phyloP scores from a whole-genome alignment of 1,284 basidiomycete genomes.

The Veloboletus limbatus region DNA sequence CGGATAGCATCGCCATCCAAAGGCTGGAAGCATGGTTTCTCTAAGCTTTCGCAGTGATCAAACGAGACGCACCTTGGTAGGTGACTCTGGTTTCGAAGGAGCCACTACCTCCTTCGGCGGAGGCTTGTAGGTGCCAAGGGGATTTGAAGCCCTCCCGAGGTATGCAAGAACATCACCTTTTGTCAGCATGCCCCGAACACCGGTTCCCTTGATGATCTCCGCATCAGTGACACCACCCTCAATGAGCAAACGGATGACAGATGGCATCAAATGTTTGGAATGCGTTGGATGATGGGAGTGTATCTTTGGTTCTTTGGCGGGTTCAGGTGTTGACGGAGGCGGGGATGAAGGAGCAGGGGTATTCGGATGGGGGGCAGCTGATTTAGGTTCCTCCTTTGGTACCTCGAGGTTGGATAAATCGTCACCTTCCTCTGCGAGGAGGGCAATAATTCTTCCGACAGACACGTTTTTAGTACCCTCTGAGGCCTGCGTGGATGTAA shows the following conservation, averaged over 20 bases:
- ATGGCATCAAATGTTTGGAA: constrained; percentile 71
- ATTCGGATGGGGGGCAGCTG: constrained; percentile 22
- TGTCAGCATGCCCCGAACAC: constrained; percentile 85
- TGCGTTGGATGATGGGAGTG: constrained; percentile 43
- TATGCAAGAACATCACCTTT: constrained; percentile 86
- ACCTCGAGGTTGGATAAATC: constrained; percentile 84
- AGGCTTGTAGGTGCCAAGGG: constrained; percentile 70
- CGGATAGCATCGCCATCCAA: constrained; percentile 71
- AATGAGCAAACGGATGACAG: constrained; percentile 67
- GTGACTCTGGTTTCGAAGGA: constrained; percentile 35
- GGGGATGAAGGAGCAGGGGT: constrained; percentile 32
- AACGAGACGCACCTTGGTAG: constrained; percentile 9
- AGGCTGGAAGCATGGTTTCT: constrained; percentile 34
- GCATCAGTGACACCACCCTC: constrained; percentile 56
- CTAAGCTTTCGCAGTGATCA: constrained; percentile 39
- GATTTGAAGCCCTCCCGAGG: constrained; percentile 77
- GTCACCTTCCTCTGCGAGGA: constrained; percentile 96
- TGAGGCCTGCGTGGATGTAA: constrained; percentile 47
- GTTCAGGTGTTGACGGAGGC: constrained; percentile 25
- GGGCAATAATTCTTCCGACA: constrained; percentile 86
- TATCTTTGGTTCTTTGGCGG: constrained; percentile 15
- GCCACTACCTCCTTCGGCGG: constrained; percentile 29
- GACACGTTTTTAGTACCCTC: constrained; percentile 86
- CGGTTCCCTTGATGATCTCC: constrained; percentile 71
- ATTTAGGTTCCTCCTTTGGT: constrained; percentile 52